Evolutionary conservation across 495 filamentous ascomycete genomes (phyloP).

Genomic region (Aspergillus wentii): DNA sequence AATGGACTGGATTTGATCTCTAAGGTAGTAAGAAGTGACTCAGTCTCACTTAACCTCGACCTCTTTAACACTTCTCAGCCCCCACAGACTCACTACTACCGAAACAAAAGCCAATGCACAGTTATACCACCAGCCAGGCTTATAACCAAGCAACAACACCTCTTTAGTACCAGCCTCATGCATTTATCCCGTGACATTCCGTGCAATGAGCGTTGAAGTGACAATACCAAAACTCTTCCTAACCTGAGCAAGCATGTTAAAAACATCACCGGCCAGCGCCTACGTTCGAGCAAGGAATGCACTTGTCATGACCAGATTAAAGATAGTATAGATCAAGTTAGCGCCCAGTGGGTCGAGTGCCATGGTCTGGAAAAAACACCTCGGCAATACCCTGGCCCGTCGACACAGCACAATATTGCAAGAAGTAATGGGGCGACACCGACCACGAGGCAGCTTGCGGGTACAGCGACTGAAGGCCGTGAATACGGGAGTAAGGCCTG

Average conservation of each 20-base stretch:
- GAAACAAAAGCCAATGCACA: conserved; percentile 39
- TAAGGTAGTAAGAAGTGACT: no score
- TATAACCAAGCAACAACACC: conserved; percentile 44
- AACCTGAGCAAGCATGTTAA: conserved; percentile 52
- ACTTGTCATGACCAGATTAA: conserved; percentile 48
- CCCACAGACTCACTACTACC: conserved; percentile 31
- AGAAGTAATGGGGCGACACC: conserved; percentile 42
- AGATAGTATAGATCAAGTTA: conserved; percentile 47
- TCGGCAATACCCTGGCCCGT: conserved; percentile 44
- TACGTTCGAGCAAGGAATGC: conserved; percentile 47
- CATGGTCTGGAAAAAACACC: conserved; percentile 37
- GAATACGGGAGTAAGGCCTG: conserved; percentile 41
- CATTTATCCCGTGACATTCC: conserved; percentile 30
- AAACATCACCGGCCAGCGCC: conserved; percentile 52
- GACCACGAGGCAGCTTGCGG: conserved; percentile 26
- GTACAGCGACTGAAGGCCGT: conserved; percentile 29
- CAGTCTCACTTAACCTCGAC: conserved; percentile 22
- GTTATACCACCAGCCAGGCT: conserved; percentile 46
- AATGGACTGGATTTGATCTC: no score
- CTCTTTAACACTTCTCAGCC: conserved; percentile 22
- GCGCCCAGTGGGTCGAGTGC: conserved; percentile 38
- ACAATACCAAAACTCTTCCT: conserved; percentile 49
- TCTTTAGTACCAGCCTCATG: conserved; percentile 12
- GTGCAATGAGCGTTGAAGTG: conserved; percentile 43
- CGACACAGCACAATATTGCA: conserved; percentile 14